These are phyloP conservation scores for Alternaria rosae DNA, from an alignment of 2,329 filamentous ascomycete genomes.

Conservation along the genomic window DNA sequence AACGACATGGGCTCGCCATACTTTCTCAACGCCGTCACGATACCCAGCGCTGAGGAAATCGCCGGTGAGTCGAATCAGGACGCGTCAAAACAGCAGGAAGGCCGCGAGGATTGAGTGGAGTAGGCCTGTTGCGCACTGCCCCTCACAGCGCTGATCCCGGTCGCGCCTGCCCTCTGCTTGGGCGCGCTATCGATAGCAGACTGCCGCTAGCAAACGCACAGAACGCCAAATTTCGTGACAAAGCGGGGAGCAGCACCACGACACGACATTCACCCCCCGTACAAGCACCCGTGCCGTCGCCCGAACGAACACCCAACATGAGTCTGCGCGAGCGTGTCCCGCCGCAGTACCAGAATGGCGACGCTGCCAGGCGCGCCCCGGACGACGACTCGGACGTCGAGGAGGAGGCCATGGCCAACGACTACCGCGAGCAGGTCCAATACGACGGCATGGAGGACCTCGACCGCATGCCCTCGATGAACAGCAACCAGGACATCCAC, in stretches of 20 bases:
- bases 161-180: constrained; percentile 3
- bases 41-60: background rate
- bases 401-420: constrained; percentile 93
- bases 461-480: constrained; percentile 69
- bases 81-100: background rate
- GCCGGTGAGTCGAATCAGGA: constrained; percentile 2
- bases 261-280: constrained; percentile 14
- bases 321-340: constrained; percentile 27
- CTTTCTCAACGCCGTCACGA: background rate
- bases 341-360: constrained; percentile 51
- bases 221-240: constrained; percentile 24
- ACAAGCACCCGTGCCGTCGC: constrained; percentile 12
- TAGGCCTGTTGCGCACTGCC: background rate
- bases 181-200: constrained; percentile 26
- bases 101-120: constrained; percentile 7
- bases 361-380: constrained; percentile 46
- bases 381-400: constrained; percentile 92
- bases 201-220: constrained; percentile 25
- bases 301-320: constrained; percentile 22
- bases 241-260: constrained; percentile 22
- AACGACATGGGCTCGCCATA: constrained; percentile 15
- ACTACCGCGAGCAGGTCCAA: constrained; percentile 93
- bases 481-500: constrained; percentile 89
- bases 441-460: constrained; percentile 87
- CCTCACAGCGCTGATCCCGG: background rate